phyloP scores from a whole-genome alignment of 192 early-diverging fungal genomes.

The Diversispora eburnea region DNA sequence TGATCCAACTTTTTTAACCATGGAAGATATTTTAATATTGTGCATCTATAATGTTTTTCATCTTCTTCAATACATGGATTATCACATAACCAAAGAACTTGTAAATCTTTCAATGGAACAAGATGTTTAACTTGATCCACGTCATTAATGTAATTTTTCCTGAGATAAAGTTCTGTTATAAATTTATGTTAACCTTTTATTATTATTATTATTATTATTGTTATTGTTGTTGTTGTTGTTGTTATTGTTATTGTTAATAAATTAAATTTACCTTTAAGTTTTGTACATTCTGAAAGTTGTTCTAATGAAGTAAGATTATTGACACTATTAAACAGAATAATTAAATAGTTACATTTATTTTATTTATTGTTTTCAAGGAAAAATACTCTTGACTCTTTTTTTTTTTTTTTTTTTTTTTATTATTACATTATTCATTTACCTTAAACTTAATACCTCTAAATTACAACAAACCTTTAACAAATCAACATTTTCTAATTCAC shows the following conservation, averaged over 20 bases:
- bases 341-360: background rate
- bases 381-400: background rate
- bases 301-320: conserved; percentile 27
- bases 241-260: background rate
- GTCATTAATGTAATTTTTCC: conserved; percentile 28
- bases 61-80: conserved; percentile 23
- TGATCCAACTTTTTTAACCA: conserved; percentile 29
- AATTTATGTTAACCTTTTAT: background rate
- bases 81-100: conserved; percentile 29
- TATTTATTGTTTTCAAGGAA: background rate
- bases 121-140: conserved; percentile 24
- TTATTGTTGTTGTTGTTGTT: background rate
- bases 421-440: background rate
- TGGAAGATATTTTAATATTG: conserved; percentile 15
- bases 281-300: conserved; percentile 24
- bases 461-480: conserved; percentile 20
- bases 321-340: conserved; percentile 17
- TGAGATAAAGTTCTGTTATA: conserved; percentile 20
- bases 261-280: background rate
- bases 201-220: too few species aligned
- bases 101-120: conserved; percentile 18
- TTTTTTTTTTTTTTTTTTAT: background rate
- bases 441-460: conserved; percentile 24
- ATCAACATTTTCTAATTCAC: conserved; percentile 20
- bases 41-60: conserved; percentile 18